A percentile compares a stretch with the other conserved stretches of the same genome.
Evolutionary conservation across 257 asterid genomes (phyloP).

Genomic region (Fraxinus cuspidata): DNA sequence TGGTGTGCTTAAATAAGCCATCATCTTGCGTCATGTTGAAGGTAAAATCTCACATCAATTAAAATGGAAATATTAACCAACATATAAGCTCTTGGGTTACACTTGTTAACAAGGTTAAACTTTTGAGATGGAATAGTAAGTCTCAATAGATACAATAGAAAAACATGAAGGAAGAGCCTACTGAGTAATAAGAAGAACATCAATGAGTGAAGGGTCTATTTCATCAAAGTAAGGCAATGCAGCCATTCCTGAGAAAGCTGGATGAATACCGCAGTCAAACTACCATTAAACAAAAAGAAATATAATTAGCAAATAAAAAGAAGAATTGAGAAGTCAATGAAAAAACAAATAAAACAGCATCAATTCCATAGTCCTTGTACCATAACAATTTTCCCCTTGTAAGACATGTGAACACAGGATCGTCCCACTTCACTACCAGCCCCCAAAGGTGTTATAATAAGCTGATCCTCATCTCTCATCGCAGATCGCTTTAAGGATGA

Average conservation of each 20-base stretch:
- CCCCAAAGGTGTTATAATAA: conserved; percentile 85
- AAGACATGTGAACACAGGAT: conserved; percentile 87
- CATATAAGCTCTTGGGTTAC: not conserved
- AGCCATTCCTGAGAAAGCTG: conserved; percentile 94
- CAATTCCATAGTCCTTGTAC: conserved; percentile 34
- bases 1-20: not conserved
- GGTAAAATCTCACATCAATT: not conserved
- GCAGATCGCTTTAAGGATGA: conserved; percentile 56
- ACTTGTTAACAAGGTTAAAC: not conserved
- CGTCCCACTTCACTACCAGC: conserved; percentile 99
- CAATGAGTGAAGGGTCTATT: conserved; percentile 83
- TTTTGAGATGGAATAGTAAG: not conserved
- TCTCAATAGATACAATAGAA: not conserved
- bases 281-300: conserved; percentile 28
- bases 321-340: not conserved
- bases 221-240: conserved; percentile 98
- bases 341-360: not conserved
- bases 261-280: conserved; percentile 99
- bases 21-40: not conserved
- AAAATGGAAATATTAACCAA: not conserved
- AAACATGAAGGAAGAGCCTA: conserved; percentile 34
- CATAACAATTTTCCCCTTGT: conserved; percentile 85
- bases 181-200: conserved; percentile 95
- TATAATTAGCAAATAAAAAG: not conserved
- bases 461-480: conserved; percentile 79